Conservation (phyloP, 2,329 filamentous ascomycete species). For the Lomentospora prolificans region DNA sequence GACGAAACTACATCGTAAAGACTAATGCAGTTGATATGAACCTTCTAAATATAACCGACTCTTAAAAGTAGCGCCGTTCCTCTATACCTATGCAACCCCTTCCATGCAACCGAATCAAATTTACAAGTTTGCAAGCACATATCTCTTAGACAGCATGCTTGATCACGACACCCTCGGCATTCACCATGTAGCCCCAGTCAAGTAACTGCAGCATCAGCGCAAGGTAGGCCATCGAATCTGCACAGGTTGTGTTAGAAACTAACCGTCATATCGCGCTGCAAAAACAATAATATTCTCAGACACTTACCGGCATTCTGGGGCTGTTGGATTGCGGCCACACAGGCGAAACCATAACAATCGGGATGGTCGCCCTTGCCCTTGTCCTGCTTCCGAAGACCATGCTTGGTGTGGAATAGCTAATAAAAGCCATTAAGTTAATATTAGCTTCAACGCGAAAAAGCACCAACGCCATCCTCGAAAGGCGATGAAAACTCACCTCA, state of each 20-base stretch:
- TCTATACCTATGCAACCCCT: not conserved
- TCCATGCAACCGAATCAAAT: not conserved
- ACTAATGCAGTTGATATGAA: too few relatives aligned
- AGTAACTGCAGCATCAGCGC: not conserved
- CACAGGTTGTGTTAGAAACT: not conserved
- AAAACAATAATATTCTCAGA: not conserved
- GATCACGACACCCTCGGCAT: not conserved
- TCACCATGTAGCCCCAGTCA: not conserved
- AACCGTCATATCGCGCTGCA: too few relatives aligned
- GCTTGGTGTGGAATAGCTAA: not conserved
- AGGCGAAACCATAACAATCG: not conserved
- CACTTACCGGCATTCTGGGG: not conserved
- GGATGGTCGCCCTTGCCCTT: not conserved
- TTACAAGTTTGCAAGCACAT: not conserved
- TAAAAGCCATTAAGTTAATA: not conserved
- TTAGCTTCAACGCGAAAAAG: too few relatives aligned
- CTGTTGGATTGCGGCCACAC: not conserved
- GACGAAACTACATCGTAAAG: too few relatives aligned
- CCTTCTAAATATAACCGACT: too few relatives aligned
- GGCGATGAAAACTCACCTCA: not conserved
- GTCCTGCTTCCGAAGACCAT: not conserved
- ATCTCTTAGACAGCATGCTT: not conserved
- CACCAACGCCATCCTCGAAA: too few relatives aligned
- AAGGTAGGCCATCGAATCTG: not conserved
- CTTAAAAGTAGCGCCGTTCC: too few relatives aligned